A percentile compares a stretch with the other conserved stretches of the same genome.
phyloP scores from a whole-genome alignment of 2,329 filamentous ascomycete species.

The Juglanconis oblonga region DNA sequence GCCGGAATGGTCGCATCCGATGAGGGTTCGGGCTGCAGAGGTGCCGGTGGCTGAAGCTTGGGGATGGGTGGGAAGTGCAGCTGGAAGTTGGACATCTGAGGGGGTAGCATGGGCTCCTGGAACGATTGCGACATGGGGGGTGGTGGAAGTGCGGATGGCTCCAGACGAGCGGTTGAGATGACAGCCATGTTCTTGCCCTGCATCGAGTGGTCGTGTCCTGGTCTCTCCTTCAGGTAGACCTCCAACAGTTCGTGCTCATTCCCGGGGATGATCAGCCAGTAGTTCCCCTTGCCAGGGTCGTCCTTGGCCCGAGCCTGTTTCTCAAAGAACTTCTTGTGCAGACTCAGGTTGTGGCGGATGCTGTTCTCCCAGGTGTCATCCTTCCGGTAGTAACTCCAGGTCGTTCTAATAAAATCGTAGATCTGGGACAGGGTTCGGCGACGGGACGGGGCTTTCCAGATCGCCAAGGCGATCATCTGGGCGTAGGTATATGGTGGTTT shows the following conservation, averaged over 20 bases:
- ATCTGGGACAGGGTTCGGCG: slow-evolving; percentile 90
- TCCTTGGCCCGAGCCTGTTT: slow-evolving; percentile 96
- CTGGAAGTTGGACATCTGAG: slow-evolving; percentile 18
- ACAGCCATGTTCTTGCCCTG: slow-evolving; percentile 54
- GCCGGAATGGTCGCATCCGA: slow-evolving; percentile 76
- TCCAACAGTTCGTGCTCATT: slow-evolving; percentile 59
- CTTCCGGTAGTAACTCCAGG: slow-evolving; percentile 81
- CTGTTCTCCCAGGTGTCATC: slow-evolving; percentile 97
- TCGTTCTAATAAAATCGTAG: slow-evolving; percentile 99
- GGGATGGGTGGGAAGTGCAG: slow-evolving; percentile 38
- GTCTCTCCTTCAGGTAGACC: slow-evolving; percentile 81
- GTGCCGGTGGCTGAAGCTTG: slow-evolving; percentile 37
- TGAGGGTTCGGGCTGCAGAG: slow-evolving; percentile 54
- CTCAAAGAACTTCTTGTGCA: slow-evolving; percentile 87
- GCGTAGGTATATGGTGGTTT: slow-evolving; percentile 95
- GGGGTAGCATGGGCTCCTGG: slow-evolving; percentile 19
- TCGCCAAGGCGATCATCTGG: slow-evolving; percentile 93
- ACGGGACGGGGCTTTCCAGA: slow-evolving; percentile 78
- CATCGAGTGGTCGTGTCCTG: slow-evolving; percentile 36
- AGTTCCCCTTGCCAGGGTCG: slow-evolving; percentile 95
- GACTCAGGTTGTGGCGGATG: slow-evolving; percentile 93
- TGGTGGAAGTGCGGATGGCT: slow-evolving; percentile 43
- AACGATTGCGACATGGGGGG: slow-evolving; percentile 19
- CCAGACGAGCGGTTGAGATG: slow-evolving; percentile 52
- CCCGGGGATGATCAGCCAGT: slow-evolving; percentile 91